These are phyloP conservation scores for Stagonosporopsis vannaccii DNA, from an alignment of 2,329 filamentous ascomycete genomes.

Conservation along the genomic window DNA sequence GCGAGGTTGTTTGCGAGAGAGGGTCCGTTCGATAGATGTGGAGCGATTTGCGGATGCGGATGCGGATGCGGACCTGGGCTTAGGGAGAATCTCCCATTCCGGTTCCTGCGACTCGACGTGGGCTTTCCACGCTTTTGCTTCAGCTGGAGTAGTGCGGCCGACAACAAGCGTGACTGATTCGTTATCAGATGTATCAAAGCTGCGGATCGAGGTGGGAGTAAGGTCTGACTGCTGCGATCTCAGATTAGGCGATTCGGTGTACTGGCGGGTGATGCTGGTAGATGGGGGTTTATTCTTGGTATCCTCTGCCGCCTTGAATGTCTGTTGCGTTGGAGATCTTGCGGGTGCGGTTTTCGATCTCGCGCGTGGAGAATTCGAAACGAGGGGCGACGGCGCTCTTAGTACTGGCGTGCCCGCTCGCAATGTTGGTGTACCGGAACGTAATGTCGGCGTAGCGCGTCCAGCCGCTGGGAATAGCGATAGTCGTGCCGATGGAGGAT, in stretches of 20 bases:
- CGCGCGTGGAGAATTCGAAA: slow-evolving; percentile 26
- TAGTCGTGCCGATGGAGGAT: slow-evolving; percentile 38
- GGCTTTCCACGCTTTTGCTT: slow-evolving; percentile 27
- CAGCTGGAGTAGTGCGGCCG: slow-evolving; percentile 22
- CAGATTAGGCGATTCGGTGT: slow-evolving; percentile 20
- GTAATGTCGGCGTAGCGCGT: slow-evolving; percentile 16
- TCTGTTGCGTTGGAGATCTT: slow-evolving; percentile 38
- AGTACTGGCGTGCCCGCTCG: slow-evolving; percentile 16
- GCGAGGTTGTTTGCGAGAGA: slow-evolving; percentile 27
- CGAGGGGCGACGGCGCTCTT: slow-evolving; percentile 38
- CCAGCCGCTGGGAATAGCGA: slow-evolving; percentile 45
- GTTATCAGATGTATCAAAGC: slow-evolving; percentile 39
- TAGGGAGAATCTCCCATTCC: slow-evolving; percentile 39
- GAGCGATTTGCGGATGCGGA: slow-evolving; percentile 1
- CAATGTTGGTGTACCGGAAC: slow-evolving; percentile 15
- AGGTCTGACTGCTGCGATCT: slow-evolving; percentile 26
- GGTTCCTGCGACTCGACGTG: slow-evolving; percentile 38
- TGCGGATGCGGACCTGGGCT: slow-evolving; percentile 23
- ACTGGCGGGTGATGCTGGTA: slow-evolving; percentile 14
- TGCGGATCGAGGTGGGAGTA: slow-evolving; percentile 36
- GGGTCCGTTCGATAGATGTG: slow-evolving; percentile 9
- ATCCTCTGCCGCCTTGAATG: slow-evolving; percentile 21
- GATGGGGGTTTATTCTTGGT: slow-evolving; percentile 13
- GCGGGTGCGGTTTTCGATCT: slow-evolving; percentile 42
- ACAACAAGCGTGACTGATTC: slow-evolving; percentile 40